These are phyloP conservation scores for Penicillium sp. DNA, from an alignment of 2,329 filamentous ascomycete genomes.

Conservation along the genomic window DNA sequence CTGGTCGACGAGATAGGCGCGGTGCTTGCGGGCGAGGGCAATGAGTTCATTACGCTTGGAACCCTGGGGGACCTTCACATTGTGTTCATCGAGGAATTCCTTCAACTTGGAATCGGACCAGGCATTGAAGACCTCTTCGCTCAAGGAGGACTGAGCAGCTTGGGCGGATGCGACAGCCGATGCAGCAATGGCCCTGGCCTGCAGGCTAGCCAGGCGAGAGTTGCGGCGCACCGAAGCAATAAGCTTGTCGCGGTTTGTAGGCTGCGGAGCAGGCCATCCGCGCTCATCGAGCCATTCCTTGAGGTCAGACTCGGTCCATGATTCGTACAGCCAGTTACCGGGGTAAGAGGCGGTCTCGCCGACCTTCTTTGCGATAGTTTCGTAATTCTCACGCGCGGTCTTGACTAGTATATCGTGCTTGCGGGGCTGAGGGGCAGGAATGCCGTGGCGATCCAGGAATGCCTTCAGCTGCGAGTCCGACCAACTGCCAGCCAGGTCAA, in stretches of 20 bases:
- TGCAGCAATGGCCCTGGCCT: constrained; percentile 64
- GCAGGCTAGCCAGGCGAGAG: constrained; percentile 76
- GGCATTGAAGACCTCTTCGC: constrained; percentile 81
- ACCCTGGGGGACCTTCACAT: constrained; percentile 86
- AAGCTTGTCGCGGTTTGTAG: constrained; percentile 80
- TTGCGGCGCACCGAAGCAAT: constrained; percentile 90
- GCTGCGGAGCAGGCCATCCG: constrained; percentile 84
- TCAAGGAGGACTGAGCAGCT: constrained; percentile 73
- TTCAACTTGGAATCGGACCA: constrained; percentile 93
- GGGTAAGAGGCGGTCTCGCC: constrained; percentile 85
- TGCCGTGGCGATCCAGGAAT: constrained; percentile 85
- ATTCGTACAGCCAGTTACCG: constrained; percentile 89
- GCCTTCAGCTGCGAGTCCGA: constrained; percentile 90
- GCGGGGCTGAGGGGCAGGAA: constrained; percentile 86
- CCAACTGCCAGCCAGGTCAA: constrained; percentile 63
- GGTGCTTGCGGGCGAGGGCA: constrained; percentile 86
- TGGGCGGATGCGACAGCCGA: constrained; percentile 68
- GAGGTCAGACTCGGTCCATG: constrained; percentile 90
- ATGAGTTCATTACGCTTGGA: constrained; percentile 88
- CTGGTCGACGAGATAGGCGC: constrained; percentile 60
- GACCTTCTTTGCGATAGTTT: constrained; percentile 71
- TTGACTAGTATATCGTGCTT: constrained; percentile 81
- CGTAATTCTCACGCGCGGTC: constrained; percentile 79
- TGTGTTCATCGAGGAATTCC: constrained; percentile 89
- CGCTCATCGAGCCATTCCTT: constrained; percentile 92